phyloP scores from a whole-genome alignment of 495 filamentous ascomycete genomes.

The Penicillium daleae region DNA sequence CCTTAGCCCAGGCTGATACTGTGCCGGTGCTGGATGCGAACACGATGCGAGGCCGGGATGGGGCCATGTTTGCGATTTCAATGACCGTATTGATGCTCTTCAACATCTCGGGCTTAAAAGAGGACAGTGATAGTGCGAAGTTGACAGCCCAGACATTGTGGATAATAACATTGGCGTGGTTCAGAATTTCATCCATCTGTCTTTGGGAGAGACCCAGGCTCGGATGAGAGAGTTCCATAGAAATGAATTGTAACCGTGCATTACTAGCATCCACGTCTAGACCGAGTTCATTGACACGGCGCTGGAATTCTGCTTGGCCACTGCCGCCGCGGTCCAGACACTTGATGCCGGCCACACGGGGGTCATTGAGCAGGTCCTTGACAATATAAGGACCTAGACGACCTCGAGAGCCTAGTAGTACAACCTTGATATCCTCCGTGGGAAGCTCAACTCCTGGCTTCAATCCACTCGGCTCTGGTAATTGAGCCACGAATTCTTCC shows the following conservation, averaged over 20 bases:
- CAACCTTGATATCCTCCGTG: slow-evolving; percentile 14
- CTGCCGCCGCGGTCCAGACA: slow-evolving; percentile 17
- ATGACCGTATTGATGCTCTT: slow-evolving; percentile 51
- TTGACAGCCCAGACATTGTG: slow-evolving; percentile 66
- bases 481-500: slow-evolving; percentile 10
- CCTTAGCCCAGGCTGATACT: slow-evolving; percentile 36
- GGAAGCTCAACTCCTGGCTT: neutral
- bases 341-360: slow-evolving; percentile 18
- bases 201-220: slow-evolving; percentile 46
- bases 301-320: slow-evolving; percentile 13
- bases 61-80: slow-evolving; percentile 48
- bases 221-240: slow-evolving; percentile 46
- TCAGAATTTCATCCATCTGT: slow-evolving; percentile 38
- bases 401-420: slow-evolving; percentile 16
- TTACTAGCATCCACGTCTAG: slow-evolving; percentile 14
- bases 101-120: slow-evolving; percentile 55
- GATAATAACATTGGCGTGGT: slow-evolving; percentile 52
- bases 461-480: slow-evolving; percentile 12
- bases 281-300: slow-evolving; percentile 12
- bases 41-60: slow-evolving; percentile 46
- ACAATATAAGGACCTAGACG: slow-evolving; percentile 22
- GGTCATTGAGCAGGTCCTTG: slow-evolving; percentile 17
- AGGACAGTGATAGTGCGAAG: slow-evolving; percentile 55
- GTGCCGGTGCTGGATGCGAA: slow-evolving; percentile 56
- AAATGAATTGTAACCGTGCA: slow-evolving; percentile 15